phyloP scores from a whole-genome alignment of 177 flowering plant species.

The Vitis hybrid region DNA sequence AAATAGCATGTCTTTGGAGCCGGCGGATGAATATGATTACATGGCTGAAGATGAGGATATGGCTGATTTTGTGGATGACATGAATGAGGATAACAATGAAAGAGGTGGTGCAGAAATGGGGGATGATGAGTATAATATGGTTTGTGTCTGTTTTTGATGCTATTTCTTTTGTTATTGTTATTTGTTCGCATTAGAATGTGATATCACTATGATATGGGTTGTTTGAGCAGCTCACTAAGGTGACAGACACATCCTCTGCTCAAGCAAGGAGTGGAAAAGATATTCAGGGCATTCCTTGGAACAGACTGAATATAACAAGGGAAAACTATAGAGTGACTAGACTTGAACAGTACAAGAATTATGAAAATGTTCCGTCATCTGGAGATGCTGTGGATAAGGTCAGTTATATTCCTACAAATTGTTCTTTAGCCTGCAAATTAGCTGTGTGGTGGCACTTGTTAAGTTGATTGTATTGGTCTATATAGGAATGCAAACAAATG shows the following conservation, averaged over 20 bases:
- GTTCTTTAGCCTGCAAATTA: too few relatives aligned
- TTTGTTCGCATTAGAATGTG: not conserved
- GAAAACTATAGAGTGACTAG: slow-evolving; percentile 49
- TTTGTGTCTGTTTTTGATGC: slow-evolving; percentile 11
- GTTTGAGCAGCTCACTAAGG: slow-evolving; percentile 39
- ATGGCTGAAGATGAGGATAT: slow-evolving; percentile 31
- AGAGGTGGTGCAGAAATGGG: slow-evolving; percentile 25
- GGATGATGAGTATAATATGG: slow-evolving; percentile 41
- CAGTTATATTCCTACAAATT: not conserved
- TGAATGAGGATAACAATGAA: slow-evolving; percentile 27
- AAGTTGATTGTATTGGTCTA: not conserved
- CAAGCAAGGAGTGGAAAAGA: slow-evolving; percentile 57
- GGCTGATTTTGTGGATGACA: slow-evolving; percentile 26
- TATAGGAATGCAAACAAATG: slow-evolving; percentile 49
- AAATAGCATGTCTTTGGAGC: slow-evolving; percentile 23
- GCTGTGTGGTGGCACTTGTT: too few relatives aligned
- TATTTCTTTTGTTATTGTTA: not conserved
- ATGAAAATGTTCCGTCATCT: slow-evolving; percentile 43
- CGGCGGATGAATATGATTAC: slow-evolving; percentile 22
- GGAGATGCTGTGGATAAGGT: slow-evolving; percentile 51
- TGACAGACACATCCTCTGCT: slow-evolving; percentile 48
- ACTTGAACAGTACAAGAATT: slow-evolving; percentile 53
- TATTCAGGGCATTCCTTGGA: slow-evolving; percentile 63
- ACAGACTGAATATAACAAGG: slow-evolving; percentile 44
- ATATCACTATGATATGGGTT: not conserved